phyloP scores from a whole-genome alignment of 2,329 filamentous ascomycete species.

The Microsporum audouinii region DNA sequence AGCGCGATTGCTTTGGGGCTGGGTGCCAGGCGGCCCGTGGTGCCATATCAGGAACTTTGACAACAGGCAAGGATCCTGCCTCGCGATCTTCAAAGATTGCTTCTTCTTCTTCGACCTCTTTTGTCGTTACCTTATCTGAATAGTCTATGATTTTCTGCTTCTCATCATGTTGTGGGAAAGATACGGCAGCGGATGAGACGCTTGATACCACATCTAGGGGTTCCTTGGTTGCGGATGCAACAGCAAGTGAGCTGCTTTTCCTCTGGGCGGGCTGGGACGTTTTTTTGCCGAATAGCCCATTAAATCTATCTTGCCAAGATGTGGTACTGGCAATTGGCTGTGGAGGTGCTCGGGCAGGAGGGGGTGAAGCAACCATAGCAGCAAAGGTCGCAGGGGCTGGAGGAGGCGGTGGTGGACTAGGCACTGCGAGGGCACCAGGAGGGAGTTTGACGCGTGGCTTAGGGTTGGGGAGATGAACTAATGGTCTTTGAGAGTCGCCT shows the following conservation, averaged over 20 bases:
- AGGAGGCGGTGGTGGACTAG: constrained; percentile 28
- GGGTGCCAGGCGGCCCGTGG: constrained; percentile 55
- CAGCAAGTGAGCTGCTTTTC: constrained; percentile 45
- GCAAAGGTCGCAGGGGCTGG: constrained; percentile 37
- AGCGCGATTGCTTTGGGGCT: constrained; percentile 30
- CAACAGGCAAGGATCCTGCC: constrained; percentile 62
- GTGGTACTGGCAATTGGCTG: constrained; percentile 38
- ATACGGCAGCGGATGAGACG: constrained; percentile 54
- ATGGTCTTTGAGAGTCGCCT: constrained; percentile 39
- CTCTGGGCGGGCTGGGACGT: constrained; percentile 31
- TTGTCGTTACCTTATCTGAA: constrained; percentile 44
- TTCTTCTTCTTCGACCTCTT: constrained; percentile 64
- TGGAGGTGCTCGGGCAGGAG: constrained; percentile 29
- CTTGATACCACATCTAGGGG: constrained; percentile 48
- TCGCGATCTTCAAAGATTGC: constrained; percentile 73
- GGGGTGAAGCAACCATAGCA: constrained; percentile 31
- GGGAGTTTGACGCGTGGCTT: constrained; percentile 73
- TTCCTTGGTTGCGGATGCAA: constrained; percentile 57
- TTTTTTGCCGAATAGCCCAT: constrained; percentile 61
- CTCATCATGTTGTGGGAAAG: constrained; percentile 44
- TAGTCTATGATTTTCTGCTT: constrained; percentile 25
- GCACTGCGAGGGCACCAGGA: constrained; percentile 32
- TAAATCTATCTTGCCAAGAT: constrained; percentile 72
- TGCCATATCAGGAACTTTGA: constrained; percentile 53
- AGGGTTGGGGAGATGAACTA: constrained; percentile 47